These are phyloP conservation scores for Nothophaeocryptopus gaeumannii DNA, from an alignment of 2,329 filamentous ascomycete genomes.

Conservation along the genomic window DNA sequence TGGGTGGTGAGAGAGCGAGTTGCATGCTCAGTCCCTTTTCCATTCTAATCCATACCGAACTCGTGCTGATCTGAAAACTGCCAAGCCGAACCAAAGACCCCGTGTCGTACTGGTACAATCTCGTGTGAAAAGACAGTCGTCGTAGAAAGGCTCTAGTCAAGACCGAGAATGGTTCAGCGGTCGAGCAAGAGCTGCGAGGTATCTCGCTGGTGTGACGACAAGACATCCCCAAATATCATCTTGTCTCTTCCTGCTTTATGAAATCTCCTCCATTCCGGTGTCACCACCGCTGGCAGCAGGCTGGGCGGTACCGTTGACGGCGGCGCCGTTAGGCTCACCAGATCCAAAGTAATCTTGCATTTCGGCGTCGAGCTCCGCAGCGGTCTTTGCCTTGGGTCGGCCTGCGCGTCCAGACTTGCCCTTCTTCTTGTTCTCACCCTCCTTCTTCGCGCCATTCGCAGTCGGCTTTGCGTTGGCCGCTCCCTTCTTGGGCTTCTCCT, in stretches of 20 bases:
- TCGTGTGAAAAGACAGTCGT: not conserved
- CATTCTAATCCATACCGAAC: too few relatives aligned
- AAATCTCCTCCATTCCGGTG: slow-evolving; percentile 44
- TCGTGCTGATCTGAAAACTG: not conserved
- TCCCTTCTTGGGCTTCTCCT: slow-evolving; percentile 32
- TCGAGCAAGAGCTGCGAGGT: not conserved
- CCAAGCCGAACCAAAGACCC: not conserved
- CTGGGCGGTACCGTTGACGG: slow-evolving; percentile 46
- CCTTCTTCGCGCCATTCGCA: slow-evolving; percentile 41
- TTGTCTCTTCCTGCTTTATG: too few relatives aligned
- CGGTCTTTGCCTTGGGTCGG: slow-evolving; percentile 78
- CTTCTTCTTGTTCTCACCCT: slow-evolving; percentile 42
- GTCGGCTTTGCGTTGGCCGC: slow-evolving; percentile 49
- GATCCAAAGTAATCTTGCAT: slow-evolving; percentile 91
- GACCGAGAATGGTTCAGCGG: too few relatives aligned
- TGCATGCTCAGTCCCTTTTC: too few relatives aligned
- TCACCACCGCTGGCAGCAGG: slow-evolving; percentile 50
- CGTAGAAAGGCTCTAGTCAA: not conserved
- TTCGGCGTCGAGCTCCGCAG: slow-evolving; percentile 92
- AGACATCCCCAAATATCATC: not conserved
- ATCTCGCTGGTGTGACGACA: not conserved
- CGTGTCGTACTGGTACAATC: slow-evolving; percentile 12
- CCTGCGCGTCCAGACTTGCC: slow-evolving; percentile 60
- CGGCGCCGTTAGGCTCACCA: slow-evolving; percentile 44
- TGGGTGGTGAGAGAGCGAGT: too few relatives aligned